A percentile compares a stretch with the other conserved stretches of the same genome.
Evolutionary conservation across 257 asterid species (phyloP).

Genomic region (Solanum boliviense): DNA sequence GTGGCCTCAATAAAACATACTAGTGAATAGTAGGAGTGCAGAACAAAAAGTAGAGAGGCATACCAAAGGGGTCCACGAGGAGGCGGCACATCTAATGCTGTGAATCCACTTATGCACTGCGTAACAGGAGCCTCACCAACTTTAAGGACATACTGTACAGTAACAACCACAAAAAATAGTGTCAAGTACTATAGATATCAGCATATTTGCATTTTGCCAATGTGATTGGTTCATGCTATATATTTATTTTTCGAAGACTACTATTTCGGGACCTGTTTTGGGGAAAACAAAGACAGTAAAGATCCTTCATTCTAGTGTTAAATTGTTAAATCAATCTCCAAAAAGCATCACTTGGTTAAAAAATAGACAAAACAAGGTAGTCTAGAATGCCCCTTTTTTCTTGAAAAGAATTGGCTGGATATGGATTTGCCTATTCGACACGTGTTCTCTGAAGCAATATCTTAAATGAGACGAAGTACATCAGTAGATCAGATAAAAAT

Average conservation of each 20-base stretch:
- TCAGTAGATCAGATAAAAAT: background rate
- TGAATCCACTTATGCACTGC: constrained; percentile 80
- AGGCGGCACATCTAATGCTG: constrained; percentile 72
- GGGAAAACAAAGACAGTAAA: background rate
- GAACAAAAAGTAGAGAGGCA: background rate
- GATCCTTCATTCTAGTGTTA: background rate
- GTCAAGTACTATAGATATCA: background rate
- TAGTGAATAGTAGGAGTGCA: background rate
- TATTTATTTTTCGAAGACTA: background rate
- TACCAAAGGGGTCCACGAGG: constrained; percentile 96
- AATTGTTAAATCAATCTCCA: background rate
- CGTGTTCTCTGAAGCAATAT: background rate
- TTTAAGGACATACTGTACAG: constrained; percentile 57
- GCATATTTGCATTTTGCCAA: background rate
- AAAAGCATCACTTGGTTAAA: background rate
- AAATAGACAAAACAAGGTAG: background rate
- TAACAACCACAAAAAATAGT: background rate
- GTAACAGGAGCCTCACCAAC: constrained; percentile 66
- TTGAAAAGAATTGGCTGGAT: background rate
- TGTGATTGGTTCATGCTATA: background rate
- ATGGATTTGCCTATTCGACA: background rate
- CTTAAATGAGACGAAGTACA: background rate
- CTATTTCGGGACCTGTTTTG: background rate
- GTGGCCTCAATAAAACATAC: background rate
- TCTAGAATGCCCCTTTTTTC: background rate